A percentile compares a stretch with the other conserved stretches of the same genome.
Conservation (phyloP, 495 filamentous ascomycete species). For the Trichoderma reesei region DNA sequence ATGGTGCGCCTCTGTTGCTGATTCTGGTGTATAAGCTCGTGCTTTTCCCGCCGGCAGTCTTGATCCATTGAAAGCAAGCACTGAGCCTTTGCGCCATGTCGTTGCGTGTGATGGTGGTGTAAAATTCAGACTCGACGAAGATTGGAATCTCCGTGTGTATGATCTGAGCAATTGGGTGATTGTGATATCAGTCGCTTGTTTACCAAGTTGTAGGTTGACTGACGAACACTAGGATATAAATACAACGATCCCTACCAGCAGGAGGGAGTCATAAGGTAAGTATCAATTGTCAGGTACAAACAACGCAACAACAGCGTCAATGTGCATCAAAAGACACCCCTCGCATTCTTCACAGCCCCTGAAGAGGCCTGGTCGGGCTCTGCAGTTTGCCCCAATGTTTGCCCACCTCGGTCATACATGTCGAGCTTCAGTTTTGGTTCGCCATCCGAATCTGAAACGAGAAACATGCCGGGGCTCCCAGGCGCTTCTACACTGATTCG, state of each 20-base stretch:
- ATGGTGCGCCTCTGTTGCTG: background rate
- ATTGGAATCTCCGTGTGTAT: no score
- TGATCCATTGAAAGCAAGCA: constrained; percentile 8
- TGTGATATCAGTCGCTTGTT: background rate
- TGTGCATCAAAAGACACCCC: background rate
- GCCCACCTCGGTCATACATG: background rate
- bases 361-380: background rate
- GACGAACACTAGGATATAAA: background rate
- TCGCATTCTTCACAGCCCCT: background rate
- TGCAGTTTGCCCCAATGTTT: constrained; percentile 3
- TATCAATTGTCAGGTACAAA: background rate
- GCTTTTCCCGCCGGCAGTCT: background rate
- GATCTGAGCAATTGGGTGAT: background rate
- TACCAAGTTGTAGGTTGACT: background rate
- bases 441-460: constrained; percentile 4
- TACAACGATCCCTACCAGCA: background rate
- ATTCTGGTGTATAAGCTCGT: background rate
- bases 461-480: constrained; percentile 2
- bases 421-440: constrained; percentile 6
- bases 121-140: no score
- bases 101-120: background rate
- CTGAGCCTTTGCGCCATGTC: background rate
- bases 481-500: background rate
- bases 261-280: background rate
- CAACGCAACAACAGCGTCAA: background rate